Evolutionary conservation across 2,329 filamentous ascomycete species (phyloP).

Genomic region (Tolypocladium amazonense): DNA sequence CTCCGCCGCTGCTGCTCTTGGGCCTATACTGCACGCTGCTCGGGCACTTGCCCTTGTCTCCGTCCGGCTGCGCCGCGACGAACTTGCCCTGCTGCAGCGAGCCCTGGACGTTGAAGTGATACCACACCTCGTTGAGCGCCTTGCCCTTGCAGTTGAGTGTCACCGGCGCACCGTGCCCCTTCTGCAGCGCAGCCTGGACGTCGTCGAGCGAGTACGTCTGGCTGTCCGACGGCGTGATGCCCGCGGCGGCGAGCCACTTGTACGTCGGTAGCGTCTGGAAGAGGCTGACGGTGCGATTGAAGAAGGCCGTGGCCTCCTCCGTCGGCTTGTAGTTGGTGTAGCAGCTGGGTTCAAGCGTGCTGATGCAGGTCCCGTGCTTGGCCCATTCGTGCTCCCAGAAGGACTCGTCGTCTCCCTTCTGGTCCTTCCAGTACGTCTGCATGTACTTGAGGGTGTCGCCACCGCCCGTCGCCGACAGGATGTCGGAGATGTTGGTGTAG

Average conservation of each 20-base stretch:
- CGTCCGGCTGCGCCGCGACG: slow-evolving; percentile 41
- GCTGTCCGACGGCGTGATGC: slow-evolving; percentile 42
- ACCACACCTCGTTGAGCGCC: slow-evolving; percentile 44
- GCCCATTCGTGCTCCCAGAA: slow-evolving; percentile 70
- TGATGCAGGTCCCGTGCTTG: slow-evolving; percentile 64
- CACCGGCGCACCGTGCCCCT: slow-evolving; percentile 40
- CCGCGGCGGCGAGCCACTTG: slow-evolving; percentile 47
- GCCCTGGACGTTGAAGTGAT: slow-evolving; percentile 51
- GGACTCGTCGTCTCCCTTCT: slow-evolving; percentile 48
- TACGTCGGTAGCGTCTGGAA: slow-evolving; percentile 63
- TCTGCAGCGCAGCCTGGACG: slow-evolving; percentile 47
- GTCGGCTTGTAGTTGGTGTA: slow-evolving; percentile 49
- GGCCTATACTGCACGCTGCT: slow-evolving; percentile 51
- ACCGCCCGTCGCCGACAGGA: slow-evolving; percentile 42
- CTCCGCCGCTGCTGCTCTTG: background rate
- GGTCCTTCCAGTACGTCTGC: slow-evolving; percentile 62
- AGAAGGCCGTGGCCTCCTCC: slow-evolving; percentile 60
- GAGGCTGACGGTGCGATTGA: slow-evolving; percentile 51
- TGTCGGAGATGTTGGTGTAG: slow-evolving; percentile 55
- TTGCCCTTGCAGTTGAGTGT: slow-evolving; percentile 45
- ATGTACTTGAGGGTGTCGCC: slow-evolving; percentile 53
- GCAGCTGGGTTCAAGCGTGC: slow-evolving; percentile 55
- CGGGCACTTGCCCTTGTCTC: slow-evolving; percentile 52
- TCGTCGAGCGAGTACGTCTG: slow-evolving; percentile 46
- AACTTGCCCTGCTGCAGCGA: slow-evolving; percentile 51